Conservation (phyloP, 1,284 basidiomycete genomes). For the Mycena citricolor region DNA sequence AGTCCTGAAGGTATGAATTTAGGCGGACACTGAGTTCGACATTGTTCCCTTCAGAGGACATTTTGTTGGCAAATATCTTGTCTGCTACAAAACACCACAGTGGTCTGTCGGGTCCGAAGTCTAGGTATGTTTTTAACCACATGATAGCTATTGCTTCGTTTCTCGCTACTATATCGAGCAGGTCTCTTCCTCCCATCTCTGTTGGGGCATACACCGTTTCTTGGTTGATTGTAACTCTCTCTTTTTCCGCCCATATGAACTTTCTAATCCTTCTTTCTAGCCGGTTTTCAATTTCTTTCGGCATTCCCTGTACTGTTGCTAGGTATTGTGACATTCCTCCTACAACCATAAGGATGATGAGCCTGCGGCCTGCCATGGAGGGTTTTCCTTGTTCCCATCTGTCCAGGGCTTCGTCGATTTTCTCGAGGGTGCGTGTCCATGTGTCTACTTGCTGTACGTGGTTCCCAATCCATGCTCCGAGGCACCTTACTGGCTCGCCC, state of each 20-base stretch:
- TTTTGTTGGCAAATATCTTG: not conserved
- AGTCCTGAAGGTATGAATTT: slow-evolving; percentile 26
- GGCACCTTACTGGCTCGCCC: slow-evolving; percentile 11
- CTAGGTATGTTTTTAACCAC: slow-evolving; percentile 28
- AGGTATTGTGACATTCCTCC: slow-evolving; percentile 23
- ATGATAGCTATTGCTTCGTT: slow-evolving; percentile 29
- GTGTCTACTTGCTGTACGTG: slow-evolving; percentile 5
- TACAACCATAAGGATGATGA: slow-evolving; percentile 7
- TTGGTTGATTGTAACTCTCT: slow-evolving; percentile 5
- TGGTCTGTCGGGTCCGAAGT: slow-evolving; percentile 14
- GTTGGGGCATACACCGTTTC: slow-evolving; percentile 7
- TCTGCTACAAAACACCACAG: slow-evolving; percentile 28
- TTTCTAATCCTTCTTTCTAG: slow-evolving; percentile 5
- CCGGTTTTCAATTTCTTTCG: slow-evolving; percentile 7
- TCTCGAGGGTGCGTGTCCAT: slow-evolving; percentile 13
- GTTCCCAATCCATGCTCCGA: slow-evolving; percentile 21
- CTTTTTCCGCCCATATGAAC: slow-evolving; percentile 16
- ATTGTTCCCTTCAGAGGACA: not conserved
- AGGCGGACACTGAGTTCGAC: not conserved
- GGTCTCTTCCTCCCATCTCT: slow-evolving; percentile 23
- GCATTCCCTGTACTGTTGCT: slow-evolving; percentile 27
- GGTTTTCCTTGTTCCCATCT: slow-evolving; percentile 13
- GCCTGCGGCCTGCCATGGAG: slow-evolving; percentile 9
- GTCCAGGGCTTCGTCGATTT: slow-evolving; percentile 7
- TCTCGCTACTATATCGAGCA: slow-evolving; percentile 25